These are phyloP conservation scores for Colletotrichum costaricense DNA, from an alignment of 2,329 filamentous ascomycete species.

Conservation along the genomic window DNA sequence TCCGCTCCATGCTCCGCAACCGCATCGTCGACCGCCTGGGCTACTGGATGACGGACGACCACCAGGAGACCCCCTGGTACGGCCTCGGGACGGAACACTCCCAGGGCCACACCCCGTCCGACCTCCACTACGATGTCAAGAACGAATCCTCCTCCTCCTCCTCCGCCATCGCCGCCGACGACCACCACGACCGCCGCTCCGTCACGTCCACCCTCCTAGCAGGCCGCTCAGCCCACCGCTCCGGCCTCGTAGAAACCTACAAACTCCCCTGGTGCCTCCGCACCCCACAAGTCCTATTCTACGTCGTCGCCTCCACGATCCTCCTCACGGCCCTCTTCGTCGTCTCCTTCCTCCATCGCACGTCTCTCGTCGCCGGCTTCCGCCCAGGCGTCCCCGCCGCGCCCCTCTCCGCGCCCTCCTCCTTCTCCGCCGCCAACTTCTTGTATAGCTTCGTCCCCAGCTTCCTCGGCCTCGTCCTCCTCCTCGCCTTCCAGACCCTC, in stretches of 20 bases:
- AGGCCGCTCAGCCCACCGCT: constrained; percentile 57
- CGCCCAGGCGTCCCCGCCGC: constrained; percentile 71
- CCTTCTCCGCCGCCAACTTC: constrained; percentile 90
- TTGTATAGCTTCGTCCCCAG: constrained; percentile 83
- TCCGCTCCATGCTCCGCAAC: constrained; percentile 63
- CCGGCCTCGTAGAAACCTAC: constrained; percentile 44
- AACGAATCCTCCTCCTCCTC: constrained; percentile 37
- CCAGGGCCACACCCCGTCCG: constrained; percentile 34
- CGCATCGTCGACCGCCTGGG: constrained; percentile 79
- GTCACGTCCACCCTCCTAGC: constrained; percentile 43
- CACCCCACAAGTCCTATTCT: constrained; percentile 73
- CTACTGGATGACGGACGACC: constrained; percentile 82
- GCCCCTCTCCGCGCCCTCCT: constrained; percentile 63
- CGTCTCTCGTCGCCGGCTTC: constrained; percentile 77
- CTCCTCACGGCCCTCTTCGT: constrained; percentile 79
- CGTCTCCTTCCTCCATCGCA: constrained; percentile 80
- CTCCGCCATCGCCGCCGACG: constrained; percentile 25
- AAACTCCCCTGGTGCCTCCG: constrained; percentile 84
- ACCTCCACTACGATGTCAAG: constrained; percentile 34
- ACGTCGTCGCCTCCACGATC: constrained; percentile 68
- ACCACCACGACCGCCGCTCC: constrained; percentile 35
- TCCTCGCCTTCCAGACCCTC: constrained; percentile 74
- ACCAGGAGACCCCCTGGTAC: constrained; percentile 77
- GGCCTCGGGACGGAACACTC: constrained; percentile 74
- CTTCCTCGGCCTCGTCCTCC: constrained; percentile 73